phyloP scores from a whole-genome alignment of 495 filamentous ascomycete species.

The Durotheca rogersii region DNA sequence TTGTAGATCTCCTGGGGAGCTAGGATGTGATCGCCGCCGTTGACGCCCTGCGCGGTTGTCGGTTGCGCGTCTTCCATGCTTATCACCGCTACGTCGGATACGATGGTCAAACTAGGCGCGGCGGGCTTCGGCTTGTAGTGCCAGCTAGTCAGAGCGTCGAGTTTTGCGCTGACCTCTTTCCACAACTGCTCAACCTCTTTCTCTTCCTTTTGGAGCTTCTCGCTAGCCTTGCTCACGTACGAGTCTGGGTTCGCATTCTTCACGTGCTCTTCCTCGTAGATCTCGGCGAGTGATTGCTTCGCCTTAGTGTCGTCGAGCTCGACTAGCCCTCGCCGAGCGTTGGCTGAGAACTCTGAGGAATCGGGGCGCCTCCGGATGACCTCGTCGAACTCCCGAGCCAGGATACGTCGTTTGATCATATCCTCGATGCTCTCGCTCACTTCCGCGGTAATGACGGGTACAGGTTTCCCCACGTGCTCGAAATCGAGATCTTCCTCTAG shows the following conservation, averaged over 20 bases:
- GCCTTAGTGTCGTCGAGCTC: conserved; percentile 87
- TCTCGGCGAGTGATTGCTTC: conserved; percentile 81
- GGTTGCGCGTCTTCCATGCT: conserved; percentile 95
- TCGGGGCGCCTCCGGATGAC: conserved; percentile 80
- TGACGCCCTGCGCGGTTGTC: conserved; percentile 70
- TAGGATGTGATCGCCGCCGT: conserved; percentile 70
- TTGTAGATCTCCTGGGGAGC: conserved; percentile 94
- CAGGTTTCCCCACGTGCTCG: conserved; percentile 91
- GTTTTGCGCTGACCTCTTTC: conserved; percentile 73
- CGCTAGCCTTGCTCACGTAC: conserved; percentile 76
- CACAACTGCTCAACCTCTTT: conserved; percentile 82
- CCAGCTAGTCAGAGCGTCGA: conserved; percentile 90
- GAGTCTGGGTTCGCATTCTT: conserved; percentile 72
- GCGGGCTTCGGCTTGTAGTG: conserved; percentile 90
- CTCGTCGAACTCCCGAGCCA: conserved; percentile 91
- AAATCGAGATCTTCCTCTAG: conserved; percentile 96
- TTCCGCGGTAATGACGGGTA: conserved; percentile 92
- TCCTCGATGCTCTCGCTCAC: conserved; percentile 90
- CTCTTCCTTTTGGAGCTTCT: conserved; percentile 79
- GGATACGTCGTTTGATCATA: conserved; percentile 89
- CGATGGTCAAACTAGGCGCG: conserved; percentile 75
- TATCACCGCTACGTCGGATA: conserved; percentile 84
- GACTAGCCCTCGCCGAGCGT: conserved; percentile 63
- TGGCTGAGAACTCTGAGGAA: conserved; percentile 53
- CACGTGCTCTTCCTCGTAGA: conserved; percentile 92